These are phyloP conservation scores for Ormosia emarginata DNA, from an alignment of 306 rosid genomes.

Conservation along the genomic window DNA sequence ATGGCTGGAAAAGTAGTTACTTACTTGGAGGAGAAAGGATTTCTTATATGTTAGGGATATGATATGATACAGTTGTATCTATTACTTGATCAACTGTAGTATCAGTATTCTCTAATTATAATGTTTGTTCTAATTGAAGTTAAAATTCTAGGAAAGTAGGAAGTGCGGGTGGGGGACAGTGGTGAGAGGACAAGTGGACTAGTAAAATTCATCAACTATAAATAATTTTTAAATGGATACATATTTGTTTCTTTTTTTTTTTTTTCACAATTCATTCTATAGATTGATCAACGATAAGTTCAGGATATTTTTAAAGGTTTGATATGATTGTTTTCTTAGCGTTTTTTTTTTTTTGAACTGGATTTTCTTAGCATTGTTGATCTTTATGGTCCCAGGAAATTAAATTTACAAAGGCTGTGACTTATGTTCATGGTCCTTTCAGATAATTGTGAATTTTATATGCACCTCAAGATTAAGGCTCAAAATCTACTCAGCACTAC, in stretches of 20 bases:
- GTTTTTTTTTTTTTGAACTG: background rate
- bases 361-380: background rate
- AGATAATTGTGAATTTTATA: background rate
- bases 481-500: background rate
- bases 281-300: background rate
- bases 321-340: background rate
- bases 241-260: background rate
- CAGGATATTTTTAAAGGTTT: background rate
- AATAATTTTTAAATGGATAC: background rate
- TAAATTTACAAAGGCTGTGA: background rate
- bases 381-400: background rate
- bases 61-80: background rate
- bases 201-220: background rate
- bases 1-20: conserved; percentile 65
- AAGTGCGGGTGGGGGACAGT: background rate
- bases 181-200: conserved; percentile 17
- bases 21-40: conserved; percentile 70
- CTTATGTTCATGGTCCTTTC: background rate
- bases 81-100: background rate
- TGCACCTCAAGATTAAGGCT: background rate
- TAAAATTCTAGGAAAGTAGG: conserved; percentile 21
- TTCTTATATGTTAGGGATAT: conserved; percentile 42
- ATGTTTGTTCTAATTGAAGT: conserved; percentile 7
- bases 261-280: background rate
- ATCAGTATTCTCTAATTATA: conserved; percentile 1